Base-by-base conservation (phyloP, 208 protist genomes). In the Trypanosoma melophagium region DNA sequence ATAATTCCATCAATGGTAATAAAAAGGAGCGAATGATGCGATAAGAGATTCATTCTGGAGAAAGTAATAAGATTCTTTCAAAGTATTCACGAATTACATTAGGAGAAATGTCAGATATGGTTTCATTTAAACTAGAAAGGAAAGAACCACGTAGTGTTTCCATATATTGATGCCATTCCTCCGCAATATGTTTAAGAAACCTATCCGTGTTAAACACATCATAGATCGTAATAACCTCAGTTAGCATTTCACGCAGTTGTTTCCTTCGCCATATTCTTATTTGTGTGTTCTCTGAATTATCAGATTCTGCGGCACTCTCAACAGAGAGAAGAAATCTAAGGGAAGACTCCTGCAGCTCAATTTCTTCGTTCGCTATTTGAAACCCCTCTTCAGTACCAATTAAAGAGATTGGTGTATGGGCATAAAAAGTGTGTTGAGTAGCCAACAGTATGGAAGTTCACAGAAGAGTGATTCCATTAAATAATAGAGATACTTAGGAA, bases 371-470 rank as follows among this genome's bases (percentile, higher is more conserved):
- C 31, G 49, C 45, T 17, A 35, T 21, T 47, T 28, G 40, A 10
- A 66, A 12, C 17, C 49, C 60, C 31, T 66, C 60, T 25, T 13
- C 49, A 25, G 60, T 66, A 3, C 60, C 60, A 4, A 66, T 47
- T 21, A 66, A 49, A 41, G 19, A 24, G 25, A 66, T 16, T 16
- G 47, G 60, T 44, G 24, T 42, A 42, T 66, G 7, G n/a, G 45
- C 31, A 47, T 57, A 66, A 47, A 57, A 16, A 14, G 24, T 38
- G 28, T 66, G 52, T n/a, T n/a, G 21, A 66, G 60, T 24, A 66
- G 28, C 45, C 45, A 66, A 52, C 25, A 57, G 49, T 53, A 56
- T 25, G 16, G 25, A 16, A 57, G 10, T 24, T 56, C 60, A 35
- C 60, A 66, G 2, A 66, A 28, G 14, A 66, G 12, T 47, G 45